A percentile compares a stretch with the other conserved stretches of the same genome.
phyloP scores from a whole-genome alignment of 345 rosid species.

The Erodium maritimum region DNA sequence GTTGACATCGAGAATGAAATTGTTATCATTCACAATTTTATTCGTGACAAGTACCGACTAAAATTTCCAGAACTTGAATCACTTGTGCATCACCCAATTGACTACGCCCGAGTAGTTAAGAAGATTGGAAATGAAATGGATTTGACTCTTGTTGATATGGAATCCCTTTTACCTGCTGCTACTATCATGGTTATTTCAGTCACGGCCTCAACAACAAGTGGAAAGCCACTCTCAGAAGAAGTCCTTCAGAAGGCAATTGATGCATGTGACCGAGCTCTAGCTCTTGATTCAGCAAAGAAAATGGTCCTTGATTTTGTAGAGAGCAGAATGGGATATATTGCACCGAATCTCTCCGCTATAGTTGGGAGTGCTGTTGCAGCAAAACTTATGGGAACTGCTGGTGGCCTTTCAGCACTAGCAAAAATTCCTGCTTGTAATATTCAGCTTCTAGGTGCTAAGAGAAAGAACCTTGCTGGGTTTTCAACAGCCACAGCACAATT shows the following conservation, averaged over 20 bases:
- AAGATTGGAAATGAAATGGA: slow-evolving; percentile 84
- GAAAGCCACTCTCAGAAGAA: slow-evolving; percentile 79
- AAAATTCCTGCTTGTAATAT: slow-evolving; percentile 97
- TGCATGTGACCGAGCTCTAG: slow-evolving; percentile 85
- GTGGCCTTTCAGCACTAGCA: slow-evolving; percentile 84
- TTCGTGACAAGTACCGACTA: slow-evolving; percentile 71
- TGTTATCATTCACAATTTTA: slow-evolving; percentile 71
- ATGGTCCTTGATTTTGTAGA: slow-evolving; percentile 93
- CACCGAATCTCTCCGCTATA: slow-evolving; percentile 84
- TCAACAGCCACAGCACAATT: slow-evolving; percentile 77
- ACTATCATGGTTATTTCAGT: slow-evolving; percentile 92
- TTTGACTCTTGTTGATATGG: slow-evolving; percentile 79
- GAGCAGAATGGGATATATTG: slow-evolving; percentile 90
- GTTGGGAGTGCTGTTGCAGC: slow-evolving; percentile 97
- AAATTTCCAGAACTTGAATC: slow-evolving; percentile 95
- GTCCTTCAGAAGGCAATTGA: slow-evolving; percentile 65
- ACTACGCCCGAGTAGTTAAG: slow-evolving; percentile 87
- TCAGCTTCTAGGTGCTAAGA: slow-evolving; percentile 89
- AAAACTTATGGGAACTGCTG: slow-evolving; percentile 95
- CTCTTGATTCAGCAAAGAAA: slow-evolving; percentile 66
- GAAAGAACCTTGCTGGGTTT: slow-evolving; percentile 88
- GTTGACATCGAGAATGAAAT: slow-evolving; percentile 93
- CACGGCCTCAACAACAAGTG: slow-evolving; percentile 85
- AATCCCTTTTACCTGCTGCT: slow-evolving; percentile 76
- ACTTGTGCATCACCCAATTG: slow-evolving; percentile 80